Evolutionary conservation across 306 rosid genomes (phyloP).

Genomic region (Herpetospermum pedunculosum): DNA sequence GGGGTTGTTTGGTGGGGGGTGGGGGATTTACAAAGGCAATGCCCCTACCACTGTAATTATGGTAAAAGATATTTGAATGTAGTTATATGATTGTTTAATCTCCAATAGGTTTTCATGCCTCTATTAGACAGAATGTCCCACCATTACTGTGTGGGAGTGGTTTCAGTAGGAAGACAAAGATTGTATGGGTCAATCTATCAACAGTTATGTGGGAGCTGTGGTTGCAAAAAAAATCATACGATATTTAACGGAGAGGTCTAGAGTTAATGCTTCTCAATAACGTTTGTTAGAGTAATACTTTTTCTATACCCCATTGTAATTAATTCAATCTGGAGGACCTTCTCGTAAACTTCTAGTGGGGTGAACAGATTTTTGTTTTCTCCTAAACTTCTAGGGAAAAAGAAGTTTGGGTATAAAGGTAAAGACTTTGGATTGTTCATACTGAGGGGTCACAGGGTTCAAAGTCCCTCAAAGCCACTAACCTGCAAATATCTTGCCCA

Average conservation of each 20-base stretch:
- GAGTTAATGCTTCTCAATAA: background rate
- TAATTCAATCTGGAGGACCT: background rate
- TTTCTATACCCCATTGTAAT: background rate
- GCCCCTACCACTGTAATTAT: background rate
- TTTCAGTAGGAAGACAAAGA: background rate
- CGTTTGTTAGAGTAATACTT: background rate
- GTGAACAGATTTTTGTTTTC: background rate
- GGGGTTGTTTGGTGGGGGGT: background rate
- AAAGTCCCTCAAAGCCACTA: background rate
- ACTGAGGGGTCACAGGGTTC: background rate
- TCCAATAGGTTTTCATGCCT: background rate
- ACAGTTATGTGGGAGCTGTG: background rate
- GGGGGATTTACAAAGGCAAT: background rate
- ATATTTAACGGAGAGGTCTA: background rate
- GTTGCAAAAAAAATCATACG: background rate
- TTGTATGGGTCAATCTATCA: background rate
- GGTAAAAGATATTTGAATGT: background rate
- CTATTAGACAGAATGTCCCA: background rate
- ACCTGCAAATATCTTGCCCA: background rate
- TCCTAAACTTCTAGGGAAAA: background rate
- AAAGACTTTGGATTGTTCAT: background rate
- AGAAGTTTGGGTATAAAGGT: background rate
- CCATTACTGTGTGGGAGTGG: background rate
- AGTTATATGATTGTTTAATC: background rate
- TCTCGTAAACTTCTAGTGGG: background rate